Conservation (phyloP, 208 protist species). For the Trypanosoma boissoni region DNA sequence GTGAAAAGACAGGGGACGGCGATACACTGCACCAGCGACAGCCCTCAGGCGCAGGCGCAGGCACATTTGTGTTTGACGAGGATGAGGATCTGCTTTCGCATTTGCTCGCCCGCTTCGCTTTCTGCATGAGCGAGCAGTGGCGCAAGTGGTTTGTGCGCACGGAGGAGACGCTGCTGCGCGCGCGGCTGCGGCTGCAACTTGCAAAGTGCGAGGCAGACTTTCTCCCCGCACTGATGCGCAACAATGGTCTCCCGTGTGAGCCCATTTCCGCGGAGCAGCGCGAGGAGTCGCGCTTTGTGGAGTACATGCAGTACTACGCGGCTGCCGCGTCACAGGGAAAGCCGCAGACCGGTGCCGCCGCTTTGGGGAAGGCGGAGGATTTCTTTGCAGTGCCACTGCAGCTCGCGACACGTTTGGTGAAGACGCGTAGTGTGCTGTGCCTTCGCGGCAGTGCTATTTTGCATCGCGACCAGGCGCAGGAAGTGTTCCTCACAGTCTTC, state of each 20-base stretch:
- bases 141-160: conserved; percentile 81
- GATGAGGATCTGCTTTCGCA: conserved; percentile 85
- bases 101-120: conserved; percentile 79
- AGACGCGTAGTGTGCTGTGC: conserved; percentile 67
- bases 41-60: conserved; percentile 13
- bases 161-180: conserved; percentile 83
- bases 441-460: conserved; percentile 68
- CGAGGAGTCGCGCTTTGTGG: conserved; percentile 35
- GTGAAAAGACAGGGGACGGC: conserved; percentile 9
- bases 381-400: conserved; percentile 73
- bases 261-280: conserved; percentile 44
- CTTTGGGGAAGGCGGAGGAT: conserved; percentile 40
- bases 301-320: conserved; percentile 65
- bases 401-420: conserved; percentile 78
- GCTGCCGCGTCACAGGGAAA: conserved; percentile 22
- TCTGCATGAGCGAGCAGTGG: conserved; percentile 90
- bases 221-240: conserved; percentile 64
- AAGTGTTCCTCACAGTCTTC: conserved; percentile 85
- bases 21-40: too few relatives aligned
- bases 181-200: conserved; percentile 64
- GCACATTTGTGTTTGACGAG: conserved; percentile 53
- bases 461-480: conserved; percentile 73
- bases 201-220: conserved; percentile 63
- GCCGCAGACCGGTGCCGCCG: not conserved
- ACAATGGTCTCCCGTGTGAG: conserved; percentile 70